Evolutionary conservation across 345 rosid genomes (phyloP).

Genomic region (Trapa bicornis): DNA sequence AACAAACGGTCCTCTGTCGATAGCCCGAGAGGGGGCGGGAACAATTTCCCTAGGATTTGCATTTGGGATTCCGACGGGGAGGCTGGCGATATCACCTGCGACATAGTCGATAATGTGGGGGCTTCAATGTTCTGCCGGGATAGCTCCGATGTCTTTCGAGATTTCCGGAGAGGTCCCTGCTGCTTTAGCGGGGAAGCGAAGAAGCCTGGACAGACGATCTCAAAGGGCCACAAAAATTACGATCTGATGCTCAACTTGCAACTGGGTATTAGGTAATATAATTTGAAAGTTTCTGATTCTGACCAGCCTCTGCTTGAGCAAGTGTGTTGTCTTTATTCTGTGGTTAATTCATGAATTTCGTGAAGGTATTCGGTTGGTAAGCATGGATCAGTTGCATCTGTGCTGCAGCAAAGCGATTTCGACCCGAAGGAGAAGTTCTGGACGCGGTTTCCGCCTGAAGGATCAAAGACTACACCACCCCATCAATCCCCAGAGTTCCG

Average conservation of each 20-base stretch:
- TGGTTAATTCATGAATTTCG: not conserved
- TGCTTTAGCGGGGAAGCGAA: constrained; percentile 64
- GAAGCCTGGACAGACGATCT: constrained; percentile 86
- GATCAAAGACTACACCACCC: constrained; percentile 60
- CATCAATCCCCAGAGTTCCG: constrained; percentile 82
- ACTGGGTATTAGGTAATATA: constrained; percentile 69
- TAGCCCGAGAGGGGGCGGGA: constrained; percentile 22
- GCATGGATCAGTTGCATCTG: constrained; percentile 44
- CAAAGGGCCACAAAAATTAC: constrained; percentile 93
- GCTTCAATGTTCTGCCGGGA: constrained; percentile 62
- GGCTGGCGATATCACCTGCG: constrained; percentile 22
- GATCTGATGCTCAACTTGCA: constrained; percentile 95
- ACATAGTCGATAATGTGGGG: constrained; percentile 70
- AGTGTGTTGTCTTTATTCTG: not conserved
- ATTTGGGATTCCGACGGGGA: constrained; percentile 98
- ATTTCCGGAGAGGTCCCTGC: constrained; percentile 60
- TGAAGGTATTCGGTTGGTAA: constrained; percentile 75
- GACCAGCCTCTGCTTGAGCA: not conserved
- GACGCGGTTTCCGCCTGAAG: too few relatives aligned
- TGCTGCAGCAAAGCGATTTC: constrained; percentile 54
- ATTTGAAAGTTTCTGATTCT: not conserved
- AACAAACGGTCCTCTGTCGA: constrained; percentile 84
- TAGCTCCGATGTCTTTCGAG: constrained; percentile 40
- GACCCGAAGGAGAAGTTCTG: constrained; percentile 30
- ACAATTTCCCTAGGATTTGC: constrained; percentile 75